phyloP scores from a whole-genome alignment of 192 early-diverging fungal species.

The Glomus cerebriforme region DNA sequence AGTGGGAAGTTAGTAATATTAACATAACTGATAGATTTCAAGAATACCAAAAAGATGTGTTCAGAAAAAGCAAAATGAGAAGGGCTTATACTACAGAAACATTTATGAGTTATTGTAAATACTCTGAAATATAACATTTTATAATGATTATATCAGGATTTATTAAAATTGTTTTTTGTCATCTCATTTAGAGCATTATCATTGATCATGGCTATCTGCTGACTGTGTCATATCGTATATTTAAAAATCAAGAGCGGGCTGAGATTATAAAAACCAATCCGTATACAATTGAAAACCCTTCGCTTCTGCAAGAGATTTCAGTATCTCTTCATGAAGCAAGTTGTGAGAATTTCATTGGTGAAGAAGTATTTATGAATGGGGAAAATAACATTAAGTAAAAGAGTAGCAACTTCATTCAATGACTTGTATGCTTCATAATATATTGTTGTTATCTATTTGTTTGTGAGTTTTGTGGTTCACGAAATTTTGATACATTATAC shows the following conservation, averaged over 20 bases:
- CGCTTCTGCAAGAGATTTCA: constrained; percentile 34
- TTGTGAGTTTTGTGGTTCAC: constrained; percentile 12
- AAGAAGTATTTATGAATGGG: constrained; percentile 31
- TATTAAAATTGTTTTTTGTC: constrained; percentile 28
- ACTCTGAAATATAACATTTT: constrained; percentile 22
- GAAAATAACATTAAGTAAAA: constrained; percentile 25
- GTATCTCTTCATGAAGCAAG: constrained; percentile 25
- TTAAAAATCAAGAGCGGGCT: constrained; percentile 33
- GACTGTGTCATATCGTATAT: constrained; percentile 32
- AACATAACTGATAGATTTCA: constrained; percentile 21
- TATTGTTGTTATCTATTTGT: constrained; percentile 7
- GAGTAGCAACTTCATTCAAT: constrained; percentile 30
- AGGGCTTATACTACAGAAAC: constrained; percentile 10
- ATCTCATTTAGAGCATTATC: constrained; percentile 34
- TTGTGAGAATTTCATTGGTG: constrained; percentile 24
- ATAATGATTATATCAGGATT: constrained; percentile 18
- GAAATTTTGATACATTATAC: constrained; percentile 29
- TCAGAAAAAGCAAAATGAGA: constrained; percentile 6
- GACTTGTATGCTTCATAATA: constrained; percentile 31
- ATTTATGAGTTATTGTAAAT: constrained; percentile 13
- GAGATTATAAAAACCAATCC: constrained; percentile 33
- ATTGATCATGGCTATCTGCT: constrained; percentile 31
- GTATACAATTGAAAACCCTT: constrained; percentile 25
- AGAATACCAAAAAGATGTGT: constrained; percentile 13
- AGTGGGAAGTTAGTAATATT: constrained; percentile 19